Evolutionary conservation across 2,329 filamentous ascomycete species (phyloP).

Genomic region (Chaetomium sp.): DNA sequence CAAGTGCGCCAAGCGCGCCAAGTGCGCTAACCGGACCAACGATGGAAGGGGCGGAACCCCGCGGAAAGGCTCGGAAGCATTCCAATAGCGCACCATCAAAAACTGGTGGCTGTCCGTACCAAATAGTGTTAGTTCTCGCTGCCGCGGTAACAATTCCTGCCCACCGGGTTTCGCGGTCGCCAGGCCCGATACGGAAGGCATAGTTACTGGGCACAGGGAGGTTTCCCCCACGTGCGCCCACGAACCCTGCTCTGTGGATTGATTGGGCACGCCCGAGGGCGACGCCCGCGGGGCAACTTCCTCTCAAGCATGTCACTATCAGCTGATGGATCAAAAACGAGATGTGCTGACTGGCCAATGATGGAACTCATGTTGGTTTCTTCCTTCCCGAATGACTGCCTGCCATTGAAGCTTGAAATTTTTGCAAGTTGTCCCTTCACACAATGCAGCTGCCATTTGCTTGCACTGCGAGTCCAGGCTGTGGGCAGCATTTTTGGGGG

Average conservation of each 20-base stretch:
- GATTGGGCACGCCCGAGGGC: background rate
- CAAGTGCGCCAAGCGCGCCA: background rate
- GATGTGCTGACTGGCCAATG: too few relatives aligned
- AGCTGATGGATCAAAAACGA: background rate
- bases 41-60: background rate
- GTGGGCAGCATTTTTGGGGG: too few relatives aligned
- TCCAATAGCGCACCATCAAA: background rate
- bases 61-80: background rate
- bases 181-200: background rate
- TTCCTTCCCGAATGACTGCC: background rate
- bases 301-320: background rate
- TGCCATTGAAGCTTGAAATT: background rate
- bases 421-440: too few relatives aligned
- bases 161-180: too few relatives aligned
- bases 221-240: constrained; percentile 7
- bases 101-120: background rate
- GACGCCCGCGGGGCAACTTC: background rate
- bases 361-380: background rate
- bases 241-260: background rate
- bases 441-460: too few relatives aligned
- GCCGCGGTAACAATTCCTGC: background rate
- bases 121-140: background rate
- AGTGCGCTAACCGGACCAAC: background rate
- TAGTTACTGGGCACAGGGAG: background rate
- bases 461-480: too few relatives aligned